Conservation (phyloP, 2,329 filamentous ascomycete genomes). For the Xylaria polymorpha region DNA sequence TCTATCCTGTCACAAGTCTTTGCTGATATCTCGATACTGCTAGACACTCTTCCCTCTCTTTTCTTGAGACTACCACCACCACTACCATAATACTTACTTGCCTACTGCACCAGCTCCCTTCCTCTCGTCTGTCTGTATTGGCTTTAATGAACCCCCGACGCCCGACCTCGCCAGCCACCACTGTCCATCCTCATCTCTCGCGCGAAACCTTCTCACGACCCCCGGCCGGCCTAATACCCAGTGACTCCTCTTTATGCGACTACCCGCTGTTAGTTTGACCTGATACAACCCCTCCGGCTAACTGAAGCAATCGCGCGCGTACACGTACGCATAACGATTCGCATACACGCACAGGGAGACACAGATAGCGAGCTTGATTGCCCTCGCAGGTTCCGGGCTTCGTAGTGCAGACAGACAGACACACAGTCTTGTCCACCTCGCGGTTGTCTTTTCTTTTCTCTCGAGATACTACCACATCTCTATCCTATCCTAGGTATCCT, state of each 20-base stretch:
- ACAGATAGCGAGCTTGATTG: slow-evolving; percentile 26
- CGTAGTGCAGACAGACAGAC: slow-evolving; percentile 7
- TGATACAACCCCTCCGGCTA: slow-evolving; percentile 36
- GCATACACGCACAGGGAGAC: not conserved
- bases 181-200: slow-evolving; percentile 6
- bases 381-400: slow-evolving; percentile 36
- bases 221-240: slow-evolving; percentile 11
- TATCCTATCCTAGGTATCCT: slow-evolving; percentile 2
- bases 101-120: not conserved
- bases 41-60: not conserved
- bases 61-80: not conserved
- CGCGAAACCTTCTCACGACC: slow-evolving; percentile 1
- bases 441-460: slow-evolving; percentile 35
- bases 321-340: not conserved
- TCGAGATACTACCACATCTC: slow-evolving; percentile 35
- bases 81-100: not conserved
- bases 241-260: slow-evolving; percentile 24
- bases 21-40: slow-evolving; percentile 5
- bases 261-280: slow-evolving; percentile 20
- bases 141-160: not conserved
- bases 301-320: slow-evolving; percentile 28
- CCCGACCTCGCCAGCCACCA: slow-evolving; percentile 7
- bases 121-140: not conserved
- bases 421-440: slow-evolving; percentile 24
- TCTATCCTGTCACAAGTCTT: slow-evolving; percentile 4